phyloP scores from a whole-genome alignment of 163 green algal genomes.

The Scenedesmus sp. region DNA sequence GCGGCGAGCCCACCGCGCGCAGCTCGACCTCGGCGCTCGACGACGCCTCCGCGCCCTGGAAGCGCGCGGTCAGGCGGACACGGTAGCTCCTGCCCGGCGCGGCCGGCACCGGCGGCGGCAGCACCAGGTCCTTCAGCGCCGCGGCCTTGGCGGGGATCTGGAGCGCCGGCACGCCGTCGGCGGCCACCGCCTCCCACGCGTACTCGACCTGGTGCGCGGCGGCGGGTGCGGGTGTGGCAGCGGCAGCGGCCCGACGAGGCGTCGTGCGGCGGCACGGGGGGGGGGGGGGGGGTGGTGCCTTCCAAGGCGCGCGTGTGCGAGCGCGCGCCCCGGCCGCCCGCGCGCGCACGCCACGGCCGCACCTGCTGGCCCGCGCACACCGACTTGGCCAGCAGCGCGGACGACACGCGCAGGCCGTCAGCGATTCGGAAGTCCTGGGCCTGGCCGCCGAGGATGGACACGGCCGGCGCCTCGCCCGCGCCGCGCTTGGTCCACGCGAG shows the following conservation, averaged over 20 bases:
- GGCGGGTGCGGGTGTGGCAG: too few relatives aligned
- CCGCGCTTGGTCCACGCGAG: neutral
- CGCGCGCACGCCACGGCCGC: neutral
- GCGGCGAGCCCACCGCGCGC: neutral
- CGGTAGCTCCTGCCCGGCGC: neutral
- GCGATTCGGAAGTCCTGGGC: neutral
- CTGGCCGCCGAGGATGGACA: neutral
- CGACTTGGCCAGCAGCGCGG: slow-evolving; percentile 9
- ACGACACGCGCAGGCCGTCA: neutral
- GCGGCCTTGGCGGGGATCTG: neutral
- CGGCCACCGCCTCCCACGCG: slow-evolving; percentile 1
- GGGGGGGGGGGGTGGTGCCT: neutral
- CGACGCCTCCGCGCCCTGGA: neutral
- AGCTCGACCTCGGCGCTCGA: slow-evolving; percentile 1
- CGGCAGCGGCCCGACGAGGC: too few relatives aligned
- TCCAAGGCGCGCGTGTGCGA: neutral
- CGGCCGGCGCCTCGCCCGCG: slow-evolving; percentile 2
- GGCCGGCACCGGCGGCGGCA: slow-evolving; percentile 4
- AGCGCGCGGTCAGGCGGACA: slow-evolving; percentile 10
- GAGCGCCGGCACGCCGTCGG: too few relatives aligned
- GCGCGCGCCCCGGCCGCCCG: too few relatives aligned
- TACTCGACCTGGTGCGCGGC: slow-evolving; percentile 41
- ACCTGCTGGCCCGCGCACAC: slow-evolving; percentile 39
- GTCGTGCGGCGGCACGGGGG: neutral
- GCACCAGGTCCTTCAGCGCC: slow-evolving; percentile 29